phyloP scores from a whole-genome alignment of 768 basidiomycete species.

The Agrocybe pediades region DNA sequence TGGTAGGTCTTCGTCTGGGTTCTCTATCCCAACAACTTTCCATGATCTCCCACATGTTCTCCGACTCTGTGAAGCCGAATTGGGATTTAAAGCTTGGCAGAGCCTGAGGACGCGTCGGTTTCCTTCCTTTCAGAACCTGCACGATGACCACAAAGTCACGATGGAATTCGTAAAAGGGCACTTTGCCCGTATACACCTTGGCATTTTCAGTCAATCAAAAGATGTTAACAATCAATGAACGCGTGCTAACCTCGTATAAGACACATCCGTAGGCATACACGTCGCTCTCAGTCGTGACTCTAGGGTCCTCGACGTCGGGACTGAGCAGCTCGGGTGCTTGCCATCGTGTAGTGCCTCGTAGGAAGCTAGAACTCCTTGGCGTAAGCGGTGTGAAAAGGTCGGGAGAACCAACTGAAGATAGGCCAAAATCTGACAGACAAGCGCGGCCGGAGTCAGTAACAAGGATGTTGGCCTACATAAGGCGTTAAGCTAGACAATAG shows the following conservation, averaged over 20 bases:
- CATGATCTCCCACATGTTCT: constrained; percentile 22
- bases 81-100: constrained; percentile 10
- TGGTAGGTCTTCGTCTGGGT: constrained; percentile 20
- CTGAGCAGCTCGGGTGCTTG: constrained; percentile 38
- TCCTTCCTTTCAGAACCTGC: constrained; percentile 15
- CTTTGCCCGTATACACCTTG: constrained; percentile 27
- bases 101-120: constrained; percentile 19
- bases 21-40: constrained; percentile 24
- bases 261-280: constrained; percentile 45
- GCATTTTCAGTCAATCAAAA: neutral
- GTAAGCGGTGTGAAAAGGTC: constrained; percentile 18
- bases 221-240: neutral
- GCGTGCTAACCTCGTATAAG: constrained; percentile 29
- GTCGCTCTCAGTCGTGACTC: constrained; percentile 26
- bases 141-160: constrained; percentile 22
- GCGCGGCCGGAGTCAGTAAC: constrained; percentile 41
- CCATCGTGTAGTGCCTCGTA: constrained; percentile 34
- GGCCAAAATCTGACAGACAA: constrained; percentile 53
- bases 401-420: constrained; percentile 30
- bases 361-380: constrained; percentile 16
- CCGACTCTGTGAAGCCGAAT: constrained; percentile 16
- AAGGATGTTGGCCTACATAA: constrained; percentile 44
- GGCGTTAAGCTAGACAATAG: neutral
- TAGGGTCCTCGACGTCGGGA: constrained; percentile 15
- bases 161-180: constrained; percentile 27